Percentiles rank a stretch among this genome's conserved stretches.
These are phyloP conservation scores for Annulohypoxylon bovei DNA, from an alignment of 495 filamentous ascomycete species.

Conservation along the genomic window DNA sequence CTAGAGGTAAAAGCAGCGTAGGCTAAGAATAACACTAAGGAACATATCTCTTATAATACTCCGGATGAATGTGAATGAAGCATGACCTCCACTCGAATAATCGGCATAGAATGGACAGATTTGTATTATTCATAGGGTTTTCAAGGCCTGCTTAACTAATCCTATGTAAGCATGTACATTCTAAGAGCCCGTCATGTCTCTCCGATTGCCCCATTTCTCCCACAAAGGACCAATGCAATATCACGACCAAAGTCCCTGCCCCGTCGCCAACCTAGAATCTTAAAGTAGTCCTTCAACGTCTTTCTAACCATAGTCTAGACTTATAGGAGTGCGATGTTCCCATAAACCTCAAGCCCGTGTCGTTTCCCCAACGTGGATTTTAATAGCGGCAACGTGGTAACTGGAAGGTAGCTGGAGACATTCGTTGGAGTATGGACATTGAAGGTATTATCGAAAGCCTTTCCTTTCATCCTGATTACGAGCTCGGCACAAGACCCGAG, in stretches of 20 bases:
- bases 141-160: too few relatives aligned
- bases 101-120: too few relatives aligned
- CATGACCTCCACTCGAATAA: too few relatives aligned
- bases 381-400: background rate
- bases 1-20: too few relatives aligned
- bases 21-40: too few relatives aligned
- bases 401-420: background rate
- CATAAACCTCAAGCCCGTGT: background rate
- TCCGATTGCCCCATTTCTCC: background rate
- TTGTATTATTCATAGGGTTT: too few relatives aligned
- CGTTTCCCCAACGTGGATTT: background rate
- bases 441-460: background rate
- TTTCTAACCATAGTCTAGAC: background rate
- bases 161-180: background rate
- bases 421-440: background rate
- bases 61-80: too few relatives aligned
- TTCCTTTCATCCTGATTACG: background rate
- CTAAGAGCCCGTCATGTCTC: background rate
- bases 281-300: background rate
- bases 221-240: background rate
- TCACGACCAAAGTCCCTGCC: background rate
- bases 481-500: background rate
- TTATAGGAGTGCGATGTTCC: background rate
- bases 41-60: too few relatives aligned
- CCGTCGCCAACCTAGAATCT: background rate